These are phyloP conservation scores for Saturnispora saitoi DNA, from an alignment of 805 yeast species.

Conservation along the genomic window DNA sequence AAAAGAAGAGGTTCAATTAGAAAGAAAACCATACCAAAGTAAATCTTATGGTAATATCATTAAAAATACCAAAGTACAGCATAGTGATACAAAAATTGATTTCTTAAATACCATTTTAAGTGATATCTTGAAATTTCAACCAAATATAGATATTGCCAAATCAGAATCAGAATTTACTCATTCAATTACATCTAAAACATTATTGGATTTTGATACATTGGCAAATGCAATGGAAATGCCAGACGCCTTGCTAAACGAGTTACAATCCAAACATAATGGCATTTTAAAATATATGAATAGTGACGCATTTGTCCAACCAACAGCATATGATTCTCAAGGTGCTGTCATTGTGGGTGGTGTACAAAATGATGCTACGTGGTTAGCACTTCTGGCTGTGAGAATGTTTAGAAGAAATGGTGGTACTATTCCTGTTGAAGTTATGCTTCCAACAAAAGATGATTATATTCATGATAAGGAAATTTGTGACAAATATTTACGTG, in stretches of 20 bases:
- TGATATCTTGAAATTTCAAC: slow-evolving; percentile 2
- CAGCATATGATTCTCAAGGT: slow-evolving; percentile 31
- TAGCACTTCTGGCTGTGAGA: slow-evolving; percentile 47
- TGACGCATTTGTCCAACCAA: not conserved
- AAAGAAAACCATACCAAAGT: not conserved
- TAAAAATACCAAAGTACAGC: not conserved
- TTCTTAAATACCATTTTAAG: not conserved
- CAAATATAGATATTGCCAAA: not conserved
- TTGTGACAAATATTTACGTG: slow-evolving; percentile 37
- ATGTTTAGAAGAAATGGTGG: slow-evolving; percentile 41
- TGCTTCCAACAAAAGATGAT: slow-evolving; percentile 34
- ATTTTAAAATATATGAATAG: slow-evolving; percentile 3
- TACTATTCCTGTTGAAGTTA: slow-evolving; percentile 36
- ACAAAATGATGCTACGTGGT: slow-evolving; percentile 46
- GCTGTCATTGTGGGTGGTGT: slow-evolving; percentile 60
- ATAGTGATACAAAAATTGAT: not conserved
- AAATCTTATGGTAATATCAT: slow-evolving; percentile 4
- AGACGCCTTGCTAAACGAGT: slow-evolving; percentile 4
- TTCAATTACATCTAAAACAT: not conserved
- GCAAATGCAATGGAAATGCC: slow-evolving; percentile 5
- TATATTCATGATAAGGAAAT: slow-evolving; percentile 37
- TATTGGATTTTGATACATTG: not conserved
- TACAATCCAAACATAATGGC: slow-evolving; percentile 5
- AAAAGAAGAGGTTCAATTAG: not conserved
- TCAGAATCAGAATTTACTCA: not conserved